Conservation (phyloP, 2,329 filamentous ascomycete species). For the Colletotrichum zoysiae region DNA sequence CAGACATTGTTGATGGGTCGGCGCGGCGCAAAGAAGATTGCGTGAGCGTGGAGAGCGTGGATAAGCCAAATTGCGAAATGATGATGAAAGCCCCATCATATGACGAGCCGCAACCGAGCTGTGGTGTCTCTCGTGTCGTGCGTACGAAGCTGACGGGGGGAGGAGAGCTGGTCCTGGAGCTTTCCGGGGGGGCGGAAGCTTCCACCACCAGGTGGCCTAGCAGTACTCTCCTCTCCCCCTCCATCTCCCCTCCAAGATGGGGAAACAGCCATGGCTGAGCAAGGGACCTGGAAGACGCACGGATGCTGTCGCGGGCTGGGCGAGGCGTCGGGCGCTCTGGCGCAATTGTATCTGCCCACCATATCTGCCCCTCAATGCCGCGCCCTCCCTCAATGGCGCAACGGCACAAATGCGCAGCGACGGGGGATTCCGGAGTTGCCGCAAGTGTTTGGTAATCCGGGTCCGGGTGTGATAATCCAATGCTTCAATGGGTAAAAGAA, state of each 20-base stretch:
- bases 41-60: slow-evolving; percentile 15
- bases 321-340: background rate
- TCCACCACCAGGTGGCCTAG: slow-evolving; percentile 27
- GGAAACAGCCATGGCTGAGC: slow-evolving; percentile 18
- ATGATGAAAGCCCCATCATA: slow-evolving; percentile 33
- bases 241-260: slow-evolving; percentile 14
- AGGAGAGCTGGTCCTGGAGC: slow-evolving; percentile 11
- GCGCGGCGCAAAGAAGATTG: slow-evolving; percentile 31
- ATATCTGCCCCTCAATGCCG: slow-evolving; percentile 24
- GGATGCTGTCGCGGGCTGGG: slow-evolving; percentile 38
- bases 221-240: slow-evolving; percentile 6
- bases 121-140: background rate
- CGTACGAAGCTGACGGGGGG: slow-evolving; percentile 3
- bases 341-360: background rate
- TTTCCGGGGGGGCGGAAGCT: slow-evolving; percentile 25
- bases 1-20: slow-evolving; percentile 12
- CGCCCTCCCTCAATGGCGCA: background rate
- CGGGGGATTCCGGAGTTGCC: slow-evolving; percentile 21
- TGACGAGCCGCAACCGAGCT: slow-evolving; percentile 36
- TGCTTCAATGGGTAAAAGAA: slow-evolving; percentile 28
- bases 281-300: slow-evolving; percentile 33
- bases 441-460: slow-evolving; percentile 20
- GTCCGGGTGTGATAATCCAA: slow-evolving; percentile 22
- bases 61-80: slow-evolving; percentile 19
- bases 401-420: slow-evolving; percentile 16